Conservation (phyloP, 148 eudicot species). For the Nyssa sinensis region DNA sequence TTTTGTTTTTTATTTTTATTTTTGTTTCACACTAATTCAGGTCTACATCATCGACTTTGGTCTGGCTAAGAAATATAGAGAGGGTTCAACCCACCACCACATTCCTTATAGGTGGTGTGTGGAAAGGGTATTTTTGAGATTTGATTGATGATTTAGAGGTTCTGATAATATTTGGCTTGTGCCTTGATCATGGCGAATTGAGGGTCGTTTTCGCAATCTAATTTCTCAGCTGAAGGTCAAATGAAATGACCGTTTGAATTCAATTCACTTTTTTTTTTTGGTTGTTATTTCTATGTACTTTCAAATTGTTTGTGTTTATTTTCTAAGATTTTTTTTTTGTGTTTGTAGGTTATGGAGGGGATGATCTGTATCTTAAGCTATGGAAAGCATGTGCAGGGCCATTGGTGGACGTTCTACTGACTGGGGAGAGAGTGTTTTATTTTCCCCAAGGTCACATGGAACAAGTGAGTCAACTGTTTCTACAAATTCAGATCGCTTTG, state of each 20-base stretch:
- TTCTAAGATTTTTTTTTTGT: too few relatives aligned
- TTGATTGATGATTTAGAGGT: too few relatives aligned
- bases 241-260: not conserved
- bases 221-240: conserved; percentile 38
- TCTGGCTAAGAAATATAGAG: too few relatives aligned
- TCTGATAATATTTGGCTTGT: too few relatives aligned
- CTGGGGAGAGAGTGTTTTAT: conserved; percentile 65
- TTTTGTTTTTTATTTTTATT: too few relatives aligned
- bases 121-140: too few relatives aligned
- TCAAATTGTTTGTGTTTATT: not conserved
- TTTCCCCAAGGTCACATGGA: conserved; percentile 96
- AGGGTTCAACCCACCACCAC: too few relatives aligned
- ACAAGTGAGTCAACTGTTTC: conserved; percentile 46
- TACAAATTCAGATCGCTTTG: not conserved
- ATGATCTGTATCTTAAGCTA: conserved; percentile 58
- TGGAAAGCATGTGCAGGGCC: conserved; percentile 98
- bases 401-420: conserved; percentile 64
- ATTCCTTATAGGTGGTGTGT: too few relatives aligned
- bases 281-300: not conserved
- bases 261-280: not conserved
- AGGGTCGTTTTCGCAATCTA: conserved; percentile 43
- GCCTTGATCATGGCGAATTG: conserved; percentile 32
- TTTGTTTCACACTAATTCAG: too few relatives aligned
- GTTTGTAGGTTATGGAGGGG: conserved; percentile 25
- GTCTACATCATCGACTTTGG: too few relatives aligned